Evolutionary conservation across 495 filamentous ascomycete genomes (phyloP), one percentile per base, ranked within the genome.

Genomic region (Annulohypoxylon nitens): DNA sequence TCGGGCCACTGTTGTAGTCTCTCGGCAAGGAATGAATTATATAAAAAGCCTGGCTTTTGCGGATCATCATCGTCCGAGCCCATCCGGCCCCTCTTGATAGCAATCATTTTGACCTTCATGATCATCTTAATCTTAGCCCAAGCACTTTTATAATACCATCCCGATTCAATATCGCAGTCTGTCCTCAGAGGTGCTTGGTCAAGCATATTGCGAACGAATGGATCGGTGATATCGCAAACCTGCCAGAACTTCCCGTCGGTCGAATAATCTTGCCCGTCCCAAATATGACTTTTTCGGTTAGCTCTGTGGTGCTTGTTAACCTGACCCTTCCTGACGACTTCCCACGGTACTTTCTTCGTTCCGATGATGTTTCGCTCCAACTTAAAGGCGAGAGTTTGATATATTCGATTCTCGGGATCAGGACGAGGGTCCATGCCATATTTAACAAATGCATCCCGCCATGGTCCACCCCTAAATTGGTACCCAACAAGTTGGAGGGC

Each of bases 191-290:
- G 78, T 18, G 81, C 81, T 16, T 84, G 78, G 4, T 84, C 79
- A 10, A 92, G 82, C 3, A 95, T 76, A 0, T 76, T 51, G 0
- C 81, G 79, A 18, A 95, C 78, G 8, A 95, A 75, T 0, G 94
- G 92, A 75, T 98, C 95, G 0, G 88, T 89, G 64, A 99, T 91
- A 78, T 99, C 96, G 81, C 95, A 97, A 34, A 95, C 86, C 84
- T 98, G 96, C 91, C 93, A 99, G 65, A 94, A 89, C 53, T 94
- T 92, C 1, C 94, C 94, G 75, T 96, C 93, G 4, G 84, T 82
- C 9, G 86, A 86, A 30, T 94, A 83, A 0, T 77, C 81, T 47
- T 88, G 79, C 41, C 96, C 95, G 53, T 95, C 91, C 80, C 97
- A 99, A 16, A 95, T 78, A 81, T 98, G 96, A 41, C 84, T 88